Base-by-base conservation (phyloP, 148 eudicot species). In the Chenopodium formosanum region DNA sequence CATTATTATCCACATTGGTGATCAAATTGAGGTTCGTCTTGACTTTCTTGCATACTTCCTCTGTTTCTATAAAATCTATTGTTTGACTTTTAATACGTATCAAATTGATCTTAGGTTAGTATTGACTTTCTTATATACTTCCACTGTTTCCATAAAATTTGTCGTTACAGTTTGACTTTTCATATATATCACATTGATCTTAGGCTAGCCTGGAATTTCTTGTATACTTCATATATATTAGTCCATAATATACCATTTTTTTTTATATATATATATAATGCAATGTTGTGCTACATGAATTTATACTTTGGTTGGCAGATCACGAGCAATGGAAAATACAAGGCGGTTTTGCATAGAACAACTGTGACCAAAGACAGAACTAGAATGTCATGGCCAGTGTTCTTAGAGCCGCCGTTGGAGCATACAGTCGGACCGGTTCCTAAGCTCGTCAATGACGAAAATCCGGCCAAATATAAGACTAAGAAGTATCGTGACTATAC, bases 251-350 rank as follows among this genome's bases (percentile, higher is more conserved):
- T 37, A 5, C 44, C 44, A 5, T 37, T 37, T 37, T 37, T 37
- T 37, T 37, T 6, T 37, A 37, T 37, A 6, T 25, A 25, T 25
- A 25, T 25, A 25, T 25, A 37, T 37, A 37, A 37, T 37, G 44
- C 44, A 37, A 50, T 2, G 14, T 9, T 50, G 53, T 52, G 29
- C 37, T 20, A 0, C 44, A 37, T 37, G 6, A 37, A 22, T 23
- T 31, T 29, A 27, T 10, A 50, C 76, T 22, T 77, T 77, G 63
- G 70, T 78, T 70, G 71, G 72, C 82, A 88, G 90, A 81, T 90
- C 23, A 29, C 88, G 69, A 90, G 92, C 84, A 90, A 90, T 75
- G 92, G 91, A n/a, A 85, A 87, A 60, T 90, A 88, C 83, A 90
- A 88, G 82, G 80, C 87, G 13, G 87, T 90, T 37, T 37, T 70